Conservation (phyloP, 225 moss, liverwort and hornwort genomes). For the Antitrichia curtipendula region DNA sequence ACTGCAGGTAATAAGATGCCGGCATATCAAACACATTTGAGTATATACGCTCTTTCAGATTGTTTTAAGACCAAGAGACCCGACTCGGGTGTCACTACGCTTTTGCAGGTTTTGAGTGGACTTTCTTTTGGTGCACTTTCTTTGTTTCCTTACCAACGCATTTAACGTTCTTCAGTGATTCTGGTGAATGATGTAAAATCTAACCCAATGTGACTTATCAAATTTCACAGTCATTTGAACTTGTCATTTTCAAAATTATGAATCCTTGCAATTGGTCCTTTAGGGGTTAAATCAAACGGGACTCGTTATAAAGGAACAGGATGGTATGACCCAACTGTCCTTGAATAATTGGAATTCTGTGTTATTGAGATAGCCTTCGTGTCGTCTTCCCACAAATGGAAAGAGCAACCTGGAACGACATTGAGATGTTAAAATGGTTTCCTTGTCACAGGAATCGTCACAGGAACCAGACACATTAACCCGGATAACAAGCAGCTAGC, state of each 20-base stretch:
- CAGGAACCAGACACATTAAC: background rate
- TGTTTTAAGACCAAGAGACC: background rate
- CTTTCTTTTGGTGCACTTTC: background rate
- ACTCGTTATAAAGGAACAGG: no score
- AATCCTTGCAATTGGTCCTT: background rate
- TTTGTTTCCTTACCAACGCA: no score
- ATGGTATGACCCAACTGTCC: background rate
- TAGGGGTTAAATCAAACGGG: background rate
- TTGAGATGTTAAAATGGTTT: background rate
- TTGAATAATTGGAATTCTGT: background rate
- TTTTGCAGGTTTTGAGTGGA: background rate
- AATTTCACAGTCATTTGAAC: no score
- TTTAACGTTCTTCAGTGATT: background rate
- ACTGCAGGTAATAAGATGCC: conserved; percentile 22
- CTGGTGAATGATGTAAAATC: background rate
- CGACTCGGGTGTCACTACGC: no score
- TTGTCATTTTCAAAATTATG: background rate
- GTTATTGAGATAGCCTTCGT: background rate
- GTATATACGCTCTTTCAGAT: background rate
- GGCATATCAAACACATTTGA: background rate
- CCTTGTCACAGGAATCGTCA: background rate
- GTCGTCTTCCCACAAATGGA: background rate
- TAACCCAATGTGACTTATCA: background rate
- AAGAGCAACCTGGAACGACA: background rate
- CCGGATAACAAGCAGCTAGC: background rate